phyloP scores from a whole-genome alignment of 169 alveolate genomes.

The Cryptosporidium sp. region DNA sequence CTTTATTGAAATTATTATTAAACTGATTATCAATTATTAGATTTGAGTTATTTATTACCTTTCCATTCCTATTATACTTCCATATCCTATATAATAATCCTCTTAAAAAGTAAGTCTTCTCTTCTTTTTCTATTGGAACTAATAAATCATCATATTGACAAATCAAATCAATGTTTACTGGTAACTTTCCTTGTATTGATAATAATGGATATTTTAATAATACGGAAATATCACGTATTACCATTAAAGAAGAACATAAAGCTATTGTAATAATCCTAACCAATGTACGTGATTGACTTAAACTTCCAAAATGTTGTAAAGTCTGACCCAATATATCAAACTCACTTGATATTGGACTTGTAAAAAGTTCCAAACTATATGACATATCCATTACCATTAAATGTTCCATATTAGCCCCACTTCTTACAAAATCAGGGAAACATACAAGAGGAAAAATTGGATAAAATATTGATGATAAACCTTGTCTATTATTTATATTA shows the following conservation, averaged over 20 bases:
- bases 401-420: neutral
- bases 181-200: conserved; percentile 47
- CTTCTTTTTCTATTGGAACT: conserved; percentile 55
- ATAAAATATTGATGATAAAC: neutral
- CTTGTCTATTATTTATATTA: neutral
- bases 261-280: conserved; percentile 59
- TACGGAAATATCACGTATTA: conserved; percentile 49
- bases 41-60: neutral
- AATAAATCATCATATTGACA: conserved; percentile 69
- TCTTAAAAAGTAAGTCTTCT: conserved; percentile 45
- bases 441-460: conserved; percentile 42
- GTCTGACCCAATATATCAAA: conserved; percentile 62
- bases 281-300: conserved; percentile 45
- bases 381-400: conserved; percentile 32
- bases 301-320: conserved; percentile 18
- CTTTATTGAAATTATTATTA: neutral
- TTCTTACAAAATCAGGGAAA: conserved; percentile 52
- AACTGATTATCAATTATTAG: neutral
- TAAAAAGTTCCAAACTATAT: conserved; percentile 40
- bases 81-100: conserved; percentile 54
- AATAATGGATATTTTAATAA: conserved; percentile 52
- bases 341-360: conserved; percentile 73
- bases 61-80: neutral
- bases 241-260: conserved; percentile 61
- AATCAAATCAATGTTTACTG: conserved; percentile 24